Evolutionary conservation across 495 filamentous ascomycete species (phyloP).

Genomic region (Acidomyces sp.): DNA sequence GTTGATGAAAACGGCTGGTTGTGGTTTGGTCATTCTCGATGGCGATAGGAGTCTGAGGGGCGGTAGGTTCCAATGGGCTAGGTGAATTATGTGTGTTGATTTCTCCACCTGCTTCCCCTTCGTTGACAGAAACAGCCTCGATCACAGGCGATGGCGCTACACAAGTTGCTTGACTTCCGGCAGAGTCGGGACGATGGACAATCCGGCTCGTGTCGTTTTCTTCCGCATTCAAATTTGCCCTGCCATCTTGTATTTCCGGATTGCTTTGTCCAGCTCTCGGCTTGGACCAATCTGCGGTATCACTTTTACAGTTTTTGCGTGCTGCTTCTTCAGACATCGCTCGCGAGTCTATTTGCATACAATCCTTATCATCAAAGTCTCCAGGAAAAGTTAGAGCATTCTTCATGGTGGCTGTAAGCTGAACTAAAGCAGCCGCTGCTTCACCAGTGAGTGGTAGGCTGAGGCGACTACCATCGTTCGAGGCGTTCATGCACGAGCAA

Average conservation of each 20-base stretch:
- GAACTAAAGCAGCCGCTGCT: constrained; percentile 19
- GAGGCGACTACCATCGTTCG: constrained; percentile 30
- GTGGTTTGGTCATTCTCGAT: constrained; percentile 17
- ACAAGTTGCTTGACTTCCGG: too few species aligned
- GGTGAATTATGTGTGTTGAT: too few species aligned
- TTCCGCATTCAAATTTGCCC: background rate
- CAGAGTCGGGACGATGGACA: too few species aligned
- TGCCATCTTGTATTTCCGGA: background rate
- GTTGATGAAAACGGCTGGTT: constrained; percentile 15
- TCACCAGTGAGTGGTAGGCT: background rate
- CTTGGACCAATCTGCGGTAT: too few species aligned
- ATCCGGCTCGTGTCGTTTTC: constrained; percentile 1
- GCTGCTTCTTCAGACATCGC: too few species aligned
- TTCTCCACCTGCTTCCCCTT: constrained; percentile 1
- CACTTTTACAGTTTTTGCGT: too few species aligned
- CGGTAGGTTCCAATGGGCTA: background rate
- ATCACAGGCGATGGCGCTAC: too few species aligned
- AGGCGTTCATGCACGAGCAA: constrained; percentile 51
- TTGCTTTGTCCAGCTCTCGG: constrained; percentile 2
- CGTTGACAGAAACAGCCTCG: background rate
- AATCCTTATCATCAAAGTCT: constrained; percentile 1
- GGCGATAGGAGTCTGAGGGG: too few species aligned
- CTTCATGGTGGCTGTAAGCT: constrained; percentile 21
- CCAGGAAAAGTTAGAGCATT: constrained; percentile 12
- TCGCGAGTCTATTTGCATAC: constrained; percentile 16